Evolutionary conservation across 2,329 filamentous ascomycete genomes (phyloP).

Genomic region (Colletotrichum lini): DNA sequence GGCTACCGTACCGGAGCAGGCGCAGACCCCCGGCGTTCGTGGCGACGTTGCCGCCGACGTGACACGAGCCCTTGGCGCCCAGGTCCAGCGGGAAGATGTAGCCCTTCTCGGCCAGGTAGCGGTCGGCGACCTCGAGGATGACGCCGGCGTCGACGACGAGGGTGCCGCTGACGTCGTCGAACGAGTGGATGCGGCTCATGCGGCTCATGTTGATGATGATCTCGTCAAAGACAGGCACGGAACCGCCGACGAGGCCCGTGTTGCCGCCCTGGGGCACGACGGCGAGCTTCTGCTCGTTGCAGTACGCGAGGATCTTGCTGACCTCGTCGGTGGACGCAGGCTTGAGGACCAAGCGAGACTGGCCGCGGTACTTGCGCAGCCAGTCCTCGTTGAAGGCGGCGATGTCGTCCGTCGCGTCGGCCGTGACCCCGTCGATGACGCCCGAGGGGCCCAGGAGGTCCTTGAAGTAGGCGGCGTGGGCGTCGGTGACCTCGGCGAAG

Average conservation of each 20-base stretch:
- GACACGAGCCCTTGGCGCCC: slow-evolving; percentile 97
- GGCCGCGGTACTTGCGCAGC: slow-evolving; percentile 98
- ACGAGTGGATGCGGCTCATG: slow-evolving; percentile 92
- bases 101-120: slow-evolving; percentile 84
- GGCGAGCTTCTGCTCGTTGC: slow-evolving; percentile 91
- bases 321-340: slow-evolving; percentile 89
- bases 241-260: slow-evolving; percentile 94
- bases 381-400: slow-evolving; percentile 96
- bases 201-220: slow-evolving; percentile 92
- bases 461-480: slow-evolving; percentile 89
- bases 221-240: slow-evolving; percentile 97
- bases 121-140: slow-evolving; percentile 90
- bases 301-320: slow-evolving; percentile 92
- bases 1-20: slow-evolving; percentile 90
- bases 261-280: slow-evolving; percentile 98
- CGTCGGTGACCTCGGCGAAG: slow-evolving; percentile 80
- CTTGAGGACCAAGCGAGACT: slow-evolving; percentile 88
- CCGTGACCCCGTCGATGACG: slow-evolving; percentile 85
- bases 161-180: slow-evolving; percentile 93
- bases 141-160: slow-evolving; percentile 92
- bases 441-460: slow-evolving; percentile 85
- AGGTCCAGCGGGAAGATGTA: slow-evolving; percentile 97
- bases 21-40: slow-evolving; percentile 96
- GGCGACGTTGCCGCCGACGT: slow-evolving; percentile 94
- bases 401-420: slow-evolving; percentile 82